Conservation (phyloP, 306 rosid species). For the Sechiopsis laciniata region DNA sequence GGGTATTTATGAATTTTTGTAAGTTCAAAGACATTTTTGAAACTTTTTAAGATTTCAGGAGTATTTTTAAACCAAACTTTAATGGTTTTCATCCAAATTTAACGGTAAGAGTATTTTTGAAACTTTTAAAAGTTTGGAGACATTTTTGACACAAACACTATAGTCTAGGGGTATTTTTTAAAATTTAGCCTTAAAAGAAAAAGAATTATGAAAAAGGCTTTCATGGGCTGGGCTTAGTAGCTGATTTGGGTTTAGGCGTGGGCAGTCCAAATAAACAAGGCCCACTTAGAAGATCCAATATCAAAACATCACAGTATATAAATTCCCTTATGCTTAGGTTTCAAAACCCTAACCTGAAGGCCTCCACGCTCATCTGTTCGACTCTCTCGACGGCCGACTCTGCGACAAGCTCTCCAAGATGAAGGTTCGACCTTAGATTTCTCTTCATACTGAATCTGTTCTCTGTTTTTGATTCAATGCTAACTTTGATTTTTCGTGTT, state of each 20-base stretch:
- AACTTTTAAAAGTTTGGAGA: no score
- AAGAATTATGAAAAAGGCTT: not conserved
- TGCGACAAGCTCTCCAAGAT: constrained; percentile 23
- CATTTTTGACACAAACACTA: no score
- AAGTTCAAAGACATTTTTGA: no score
- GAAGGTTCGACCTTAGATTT: constrained; percentile 29
- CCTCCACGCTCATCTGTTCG: not conserved
- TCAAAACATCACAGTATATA: constrained; percentile 11
- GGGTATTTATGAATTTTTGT: no score
- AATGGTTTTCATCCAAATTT: no score
- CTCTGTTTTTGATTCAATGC: not conserved
- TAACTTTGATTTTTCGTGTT: not conserved
- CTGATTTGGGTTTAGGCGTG: not conserved
- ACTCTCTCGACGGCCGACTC: constrained; percentile 21
- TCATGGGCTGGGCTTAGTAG: not conserved
- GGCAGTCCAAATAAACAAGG: not conserved
- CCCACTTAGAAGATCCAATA: not conserved
- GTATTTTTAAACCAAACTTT: no score
- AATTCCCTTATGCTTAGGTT: not conserved
- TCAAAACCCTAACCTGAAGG: constrained; percentile 27
- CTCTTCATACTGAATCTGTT: not conserved
- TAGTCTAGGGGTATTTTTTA: no score
- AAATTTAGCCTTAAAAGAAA: no score
- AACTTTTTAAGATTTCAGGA: no score
- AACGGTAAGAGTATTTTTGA: no score